Conservation (phyloP, 1,284 basidiomycete species). For the Ganoderma resinaceum region DNA sequence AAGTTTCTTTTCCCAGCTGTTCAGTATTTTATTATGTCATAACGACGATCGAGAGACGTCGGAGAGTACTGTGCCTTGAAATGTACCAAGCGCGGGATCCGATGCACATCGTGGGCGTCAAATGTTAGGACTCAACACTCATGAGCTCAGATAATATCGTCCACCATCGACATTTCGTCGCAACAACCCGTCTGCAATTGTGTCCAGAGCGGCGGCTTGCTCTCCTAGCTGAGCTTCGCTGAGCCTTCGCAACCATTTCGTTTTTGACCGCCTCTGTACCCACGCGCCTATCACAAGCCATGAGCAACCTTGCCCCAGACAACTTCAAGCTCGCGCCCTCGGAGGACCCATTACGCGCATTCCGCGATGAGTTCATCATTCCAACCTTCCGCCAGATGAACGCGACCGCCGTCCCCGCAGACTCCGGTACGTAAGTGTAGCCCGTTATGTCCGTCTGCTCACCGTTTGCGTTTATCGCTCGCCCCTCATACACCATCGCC, state of each 20-base stretch:
- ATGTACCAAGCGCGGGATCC: not conserved
- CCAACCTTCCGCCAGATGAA: conserved; percentile 67
- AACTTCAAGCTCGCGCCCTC: conserved; percentile 31
- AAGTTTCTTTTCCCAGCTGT: not conserved
- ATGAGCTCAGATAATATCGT: not conserved
- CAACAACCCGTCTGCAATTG: not conserved
- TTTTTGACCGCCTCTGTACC: too few relatives aligned
- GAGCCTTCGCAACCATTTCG: not conserved
- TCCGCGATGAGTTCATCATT: conserved; percentile 62
- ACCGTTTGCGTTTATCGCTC: conserved; percentile 4
- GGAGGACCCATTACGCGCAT: conserved; percentile 32
- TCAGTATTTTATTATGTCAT: not conserved
- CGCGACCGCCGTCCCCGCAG: conserved; percentile 50
- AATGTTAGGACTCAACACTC: not conserved
- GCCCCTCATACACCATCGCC: not conserved
- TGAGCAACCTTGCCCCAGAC: not conserved
- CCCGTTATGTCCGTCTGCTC: not conserved
- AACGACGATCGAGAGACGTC: not conserved
- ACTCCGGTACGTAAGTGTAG: conserved; percentile 41
- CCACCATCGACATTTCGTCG: not conserved
- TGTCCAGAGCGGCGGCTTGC: not conserved
- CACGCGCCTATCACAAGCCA: too few relatives aligned
- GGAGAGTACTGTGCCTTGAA: not conserved
- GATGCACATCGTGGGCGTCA: not conserved
- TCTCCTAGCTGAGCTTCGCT: not conserved